These are phyloP conservation scores for Claviceps spartinae DNA, from an alignment of 2,329 filamentous ascomycete species.

Conservation along the genomic window DNA sequence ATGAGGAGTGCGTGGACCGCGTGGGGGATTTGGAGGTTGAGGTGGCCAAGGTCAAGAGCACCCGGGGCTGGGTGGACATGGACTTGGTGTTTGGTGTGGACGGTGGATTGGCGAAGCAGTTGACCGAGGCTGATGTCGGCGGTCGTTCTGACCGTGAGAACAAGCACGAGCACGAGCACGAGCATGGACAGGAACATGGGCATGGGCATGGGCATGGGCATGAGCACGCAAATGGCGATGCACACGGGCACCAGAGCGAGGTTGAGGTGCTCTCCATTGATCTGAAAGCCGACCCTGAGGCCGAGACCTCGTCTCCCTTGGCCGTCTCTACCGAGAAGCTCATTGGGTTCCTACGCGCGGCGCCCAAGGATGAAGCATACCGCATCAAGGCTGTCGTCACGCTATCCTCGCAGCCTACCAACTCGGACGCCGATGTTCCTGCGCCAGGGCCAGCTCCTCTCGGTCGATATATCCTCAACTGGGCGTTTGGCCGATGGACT, in stretches of 20 bases:
- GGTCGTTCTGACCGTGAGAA: conserved; percentile 2
- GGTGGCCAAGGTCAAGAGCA: conserved; percentile 72
- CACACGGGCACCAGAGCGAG: conserved; percentile 50
- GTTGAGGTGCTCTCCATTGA: conserved; percentile 85
- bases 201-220: conserved; percentile 17
- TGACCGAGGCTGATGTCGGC: conserved; percentile 28
- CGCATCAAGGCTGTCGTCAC: conserved; percentile 68
- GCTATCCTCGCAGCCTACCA: conserved; percentile 30
- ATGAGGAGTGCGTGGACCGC: conserved; percentile 66
- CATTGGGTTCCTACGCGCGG: conserved; percentile 50
- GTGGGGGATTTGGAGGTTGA: conserved; percentile 72
- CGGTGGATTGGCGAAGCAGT: conserved; percentile 52
- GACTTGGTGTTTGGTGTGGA: conserved; percentile 81
- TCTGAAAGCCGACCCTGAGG: conserved; percentile 35
- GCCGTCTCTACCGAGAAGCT: conserved; percentile 48
- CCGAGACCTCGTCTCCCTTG: conserved; percentile 19
- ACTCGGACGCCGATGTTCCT: conserved; percentile 36
- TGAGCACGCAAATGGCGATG: not conserved
- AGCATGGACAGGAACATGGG: conserved; percentile 6
- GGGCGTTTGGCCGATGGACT: conserved; percentile 94
- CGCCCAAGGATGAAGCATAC: conserved; percentile 89
- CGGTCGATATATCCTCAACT: conserved; percentile 78
- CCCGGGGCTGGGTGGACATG: conserved; percentile 63
- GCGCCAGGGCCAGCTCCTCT: conserved; percentile 18
- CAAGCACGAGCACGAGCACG: not conserved